Evolutionary conservation across 1,284 basidiomycete species (phyloP), one percentile per base, ranked within the genome.

Genomic region (Blastosporella zonata): DNA sequence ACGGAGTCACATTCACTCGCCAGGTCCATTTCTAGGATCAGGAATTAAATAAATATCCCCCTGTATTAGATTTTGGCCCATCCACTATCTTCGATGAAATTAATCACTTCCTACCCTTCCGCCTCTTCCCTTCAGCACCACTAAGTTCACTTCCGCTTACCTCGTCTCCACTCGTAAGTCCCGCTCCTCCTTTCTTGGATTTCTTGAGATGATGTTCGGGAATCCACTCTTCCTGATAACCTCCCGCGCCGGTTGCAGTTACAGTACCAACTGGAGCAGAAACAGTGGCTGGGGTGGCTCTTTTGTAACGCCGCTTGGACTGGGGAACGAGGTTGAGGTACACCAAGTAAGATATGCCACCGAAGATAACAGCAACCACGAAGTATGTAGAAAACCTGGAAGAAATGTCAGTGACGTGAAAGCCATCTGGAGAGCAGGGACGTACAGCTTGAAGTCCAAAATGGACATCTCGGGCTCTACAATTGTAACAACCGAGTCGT

Each of bases 221-320:
- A 60, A 95, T 94, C 92, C 92, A 95, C 61, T 94, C 91, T 63
- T 94, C 90, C 61, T 92, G 82, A 59, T 93, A 93, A 43, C 82
- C 84, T 50, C 82, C 80, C 3, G 84, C 78, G 17, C 83, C 79
- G 28, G 84, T 84, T 46, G 81, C 81, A n/a, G 83, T 84, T 35
- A 79, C 77, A 3, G 77, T 68, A 37, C 77, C 74, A 27, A 78
- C 74, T n/a, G 84, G 79, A 8, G 80, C 71, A 51, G 79, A 81
- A 50, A 80, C 71, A 6, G 70, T 59, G 0, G 65, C 43, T 55
- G 73, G 54, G 43, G 63, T 47, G 47, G 66, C 43, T 50, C 70
- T 74, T 55, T 70, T 74, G 27, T 62, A 63, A 49, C 68, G 67
- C 61, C 77, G 80, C 67, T 81, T 84, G 37, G 76, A 55, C 56